phyloP scores from a whole-genome alignment of 768 basidiomycete genomes.

The Trametes gibbosa region DNA sequence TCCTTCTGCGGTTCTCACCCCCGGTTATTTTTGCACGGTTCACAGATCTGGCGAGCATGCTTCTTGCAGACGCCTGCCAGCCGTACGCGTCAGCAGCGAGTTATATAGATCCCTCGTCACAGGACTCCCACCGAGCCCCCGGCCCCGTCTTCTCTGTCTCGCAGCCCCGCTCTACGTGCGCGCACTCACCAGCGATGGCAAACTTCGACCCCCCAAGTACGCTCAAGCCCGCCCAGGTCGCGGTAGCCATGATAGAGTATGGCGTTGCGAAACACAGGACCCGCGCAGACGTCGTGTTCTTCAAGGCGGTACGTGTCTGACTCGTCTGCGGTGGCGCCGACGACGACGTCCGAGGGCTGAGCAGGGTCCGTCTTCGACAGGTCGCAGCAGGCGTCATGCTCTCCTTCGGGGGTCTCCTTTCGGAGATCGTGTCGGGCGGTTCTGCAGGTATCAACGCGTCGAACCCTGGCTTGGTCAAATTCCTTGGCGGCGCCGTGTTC shows the following conservation, averaged over 20 bases:
- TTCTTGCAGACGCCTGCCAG: slow-evolving; percentile 10
- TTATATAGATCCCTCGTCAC: slow-evolving; percentile 5
- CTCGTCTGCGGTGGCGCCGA: not conserved
- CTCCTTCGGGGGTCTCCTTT: slow-evolving; percentile 70
- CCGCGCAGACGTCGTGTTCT: slow-evolving; percentile 55
- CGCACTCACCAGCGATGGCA: not conserved
- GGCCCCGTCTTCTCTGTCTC: not conserved
- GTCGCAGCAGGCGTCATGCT: slow-evolving; percentile 69
- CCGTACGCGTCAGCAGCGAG: slow-evolving; percentile 1
- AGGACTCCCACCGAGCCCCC: slow-evolving; percentile 2
- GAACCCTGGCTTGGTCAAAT: slow-evolving; percentile 68
- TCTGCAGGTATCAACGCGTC: slow-evolving; percentile 44
- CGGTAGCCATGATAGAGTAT: slow-evolving; percentile 51
- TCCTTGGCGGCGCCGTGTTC: slow-evolving; percentile 67
- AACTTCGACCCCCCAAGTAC: slow-evolving; percentile 39
- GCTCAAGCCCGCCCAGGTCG: slow-evolving; percentile 57
- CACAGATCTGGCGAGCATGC: not conserved
- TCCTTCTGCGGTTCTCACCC: slow-evolving; percentile 4
- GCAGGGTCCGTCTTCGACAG: slow-evolving; percentile 33
- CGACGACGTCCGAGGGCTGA: not conserved
- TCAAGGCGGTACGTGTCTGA: slow-evolving; percentile 58
- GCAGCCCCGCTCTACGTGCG: not conserved
- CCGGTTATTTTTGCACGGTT: slow-evolving; percentile 4
- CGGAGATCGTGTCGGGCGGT: slow-evolving; percentile 59
- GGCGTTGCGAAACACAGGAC: slow-evolving; percentile 64